Conservation (phyloP, 306 rosid genomes). For the Prunus armeniaca region DNA sequence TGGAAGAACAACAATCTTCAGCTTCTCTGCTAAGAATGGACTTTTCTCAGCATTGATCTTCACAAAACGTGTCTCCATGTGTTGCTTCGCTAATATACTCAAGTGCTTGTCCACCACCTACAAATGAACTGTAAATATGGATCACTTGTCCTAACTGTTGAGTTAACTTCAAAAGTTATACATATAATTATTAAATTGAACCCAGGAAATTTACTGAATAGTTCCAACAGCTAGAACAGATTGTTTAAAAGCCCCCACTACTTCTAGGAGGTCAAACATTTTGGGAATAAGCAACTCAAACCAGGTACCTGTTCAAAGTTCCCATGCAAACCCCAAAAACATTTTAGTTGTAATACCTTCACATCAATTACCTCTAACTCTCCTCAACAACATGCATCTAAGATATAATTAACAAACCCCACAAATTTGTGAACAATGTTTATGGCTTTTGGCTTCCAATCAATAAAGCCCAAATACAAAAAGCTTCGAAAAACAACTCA, state of each 20-base stretch:
- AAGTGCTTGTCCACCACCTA: conserved; percentile 97
- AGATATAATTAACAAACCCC: not conserved
- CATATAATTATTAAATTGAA: not conserved
- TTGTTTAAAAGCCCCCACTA: not conserved
- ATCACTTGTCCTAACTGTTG: conserved; percentile 16
- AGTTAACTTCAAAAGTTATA: not conserved
- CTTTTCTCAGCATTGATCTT: conserved; percentile 90
- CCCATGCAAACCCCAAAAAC: not conserved
- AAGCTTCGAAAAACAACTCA: not conserved
- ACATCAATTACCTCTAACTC: not conserved
- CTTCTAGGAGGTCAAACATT: not conserved
- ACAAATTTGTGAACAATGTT: not conserved
- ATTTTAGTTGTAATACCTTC: not conserved
- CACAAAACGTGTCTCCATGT: conserved; percentile 79
- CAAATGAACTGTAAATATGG: conserved; percentile 27
- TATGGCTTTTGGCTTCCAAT: not conserved
- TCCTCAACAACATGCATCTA: not conserved
- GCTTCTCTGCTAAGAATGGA: conserved; percentile 90
- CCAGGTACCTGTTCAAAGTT: not conserved
- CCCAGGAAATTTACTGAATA: not conserved
- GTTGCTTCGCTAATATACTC: conserved; percentile 78
- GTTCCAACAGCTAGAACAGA: not conserved
- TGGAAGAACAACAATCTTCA: conserved; percentile 88
- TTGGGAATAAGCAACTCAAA: not conserved
- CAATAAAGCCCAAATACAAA: not conserved